Percentiles rank a stretch among this genome's conserved stretches.
Evolutionary conservation across 306 rosid species (phyloP).

Genomic region (Cucumis cinereus): DNA sequence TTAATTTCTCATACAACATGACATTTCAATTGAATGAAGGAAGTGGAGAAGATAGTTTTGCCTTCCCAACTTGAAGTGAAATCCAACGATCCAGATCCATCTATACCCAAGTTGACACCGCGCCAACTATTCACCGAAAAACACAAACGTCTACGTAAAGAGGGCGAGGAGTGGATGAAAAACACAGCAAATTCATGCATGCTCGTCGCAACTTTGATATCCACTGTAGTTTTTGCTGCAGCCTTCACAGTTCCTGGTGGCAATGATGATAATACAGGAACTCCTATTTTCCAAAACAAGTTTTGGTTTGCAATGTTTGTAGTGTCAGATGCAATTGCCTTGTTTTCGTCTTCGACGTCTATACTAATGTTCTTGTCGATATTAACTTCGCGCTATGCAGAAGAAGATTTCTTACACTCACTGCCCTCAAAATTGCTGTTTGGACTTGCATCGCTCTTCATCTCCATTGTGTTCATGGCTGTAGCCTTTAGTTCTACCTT

Average conservation of each 20-base stretch:
- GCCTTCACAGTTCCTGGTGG: neutral
- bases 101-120: neutral
- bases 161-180: neutral
- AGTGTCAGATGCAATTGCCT: neutral
- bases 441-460: neutral
- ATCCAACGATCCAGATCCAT: neutral
- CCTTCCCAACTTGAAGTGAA: neutral
- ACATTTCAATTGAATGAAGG: slow-evolving; percentile 17
- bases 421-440: neutral
- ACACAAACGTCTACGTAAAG: neutral
- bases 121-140: neutral
- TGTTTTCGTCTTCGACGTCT: neutral
- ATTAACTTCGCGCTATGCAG: slow-evolving; percentile 2
- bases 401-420: neutral
- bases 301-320: neutral
- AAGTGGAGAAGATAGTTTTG: slow-evolving; percentile 31
- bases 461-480: neutral
- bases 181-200: slow-evolving; percentile 3
- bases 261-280: neutral
- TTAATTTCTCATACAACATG: neutral
- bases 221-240: neutral
- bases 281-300: neutral
- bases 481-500: neutral
- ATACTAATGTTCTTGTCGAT: neutral
- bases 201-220: neutral